Base-by-base conservation (phyloP, 148 eudicot genomes). In the Arctostaphylos glauca region DNA sequence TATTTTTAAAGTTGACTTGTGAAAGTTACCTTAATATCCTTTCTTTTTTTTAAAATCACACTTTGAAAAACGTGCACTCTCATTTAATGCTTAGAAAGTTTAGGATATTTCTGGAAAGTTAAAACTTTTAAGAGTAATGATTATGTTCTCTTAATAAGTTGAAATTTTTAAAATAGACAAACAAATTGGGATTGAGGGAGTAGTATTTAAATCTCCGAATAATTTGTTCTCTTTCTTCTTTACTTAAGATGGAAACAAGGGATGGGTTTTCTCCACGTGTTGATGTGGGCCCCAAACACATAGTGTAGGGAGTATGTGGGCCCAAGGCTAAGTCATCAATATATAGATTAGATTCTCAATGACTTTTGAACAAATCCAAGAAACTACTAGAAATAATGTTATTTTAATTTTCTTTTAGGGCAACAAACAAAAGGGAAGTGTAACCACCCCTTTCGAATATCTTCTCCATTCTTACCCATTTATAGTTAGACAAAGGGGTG, bases 231-330 rank as follows among this genome's bases (percentile, higher is more conserved):
- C 38, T 31, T 31, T 1, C 38, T 31, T 31, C 18, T 76, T 53
- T 52, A 44, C 78, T 75, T 21, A 49, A 10, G 58, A 10, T 50
- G 78, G 59, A 75, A 75, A 75, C 58, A 4, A 23, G 44, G 12
- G 1, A 12, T 76, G 44, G 62, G 9, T 76, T 52, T 53, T 3
- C 16, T 47, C 79, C 79, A 76, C 79, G 79, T 76, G 79, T 76
- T 76, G 60, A 23, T 23, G 60, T 25, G 79, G 79, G 19, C 13
- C 23, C 79, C 60, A 76, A 25, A 4, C 44, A 10, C 46, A 68
- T 10, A 38, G 18, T 8, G 41, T 8, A 2, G 38, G 25, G 7
- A 8, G 38, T n/a, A 48, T 12, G 38, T 74, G 3, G 56, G 55
- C 56, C 77, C n/a, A 21, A 74, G 78, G 1, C 14, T 49, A n/a